A percentile compares a stretch with the other conserved stretches of the same genome.
Conservation (phyloP, 2,329 filamentous ascomycete species). For the Talaromyces islandicus region DNA sequence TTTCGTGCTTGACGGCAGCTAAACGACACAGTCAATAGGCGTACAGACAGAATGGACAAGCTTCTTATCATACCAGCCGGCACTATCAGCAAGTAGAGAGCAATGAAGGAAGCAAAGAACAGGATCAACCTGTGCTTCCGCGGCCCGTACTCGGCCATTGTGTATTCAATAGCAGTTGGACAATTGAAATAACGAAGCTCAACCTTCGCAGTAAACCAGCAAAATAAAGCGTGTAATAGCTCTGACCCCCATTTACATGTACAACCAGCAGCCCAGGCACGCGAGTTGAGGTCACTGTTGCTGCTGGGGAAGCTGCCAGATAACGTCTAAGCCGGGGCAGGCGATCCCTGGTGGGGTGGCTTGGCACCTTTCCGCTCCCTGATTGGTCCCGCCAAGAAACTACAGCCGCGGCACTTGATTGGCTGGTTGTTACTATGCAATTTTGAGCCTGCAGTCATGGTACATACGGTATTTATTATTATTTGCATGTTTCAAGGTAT, state of each 20-base stretch:
- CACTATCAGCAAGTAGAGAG: conserved; percentile 56
- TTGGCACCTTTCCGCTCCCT: not conserved
- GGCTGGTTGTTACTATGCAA: not conserved
- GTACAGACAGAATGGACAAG: not conserved
- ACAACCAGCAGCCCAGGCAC: conserved; percentile 12
- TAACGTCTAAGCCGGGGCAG: not conserved
- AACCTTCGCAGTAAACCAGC: conserved; percentile 21
- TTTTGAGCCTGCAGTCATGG: not conserved
- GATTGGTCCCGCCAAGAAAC: conserved; percentile 13
- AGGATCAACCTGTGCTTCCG: conserved; percentile 60
- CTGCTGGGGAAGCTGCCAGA: conserved; percentile 10
- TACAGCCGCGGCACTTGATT: not conserved
- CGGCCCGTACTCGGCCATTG: conserved; percentile 48
- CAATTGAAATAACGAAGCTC: conserved; percentile 22
- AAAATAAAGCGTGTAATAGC: conserved; percentile 11
- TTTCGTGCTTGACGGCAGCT: conserved; percentile 89
- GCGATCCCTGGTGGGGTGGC: not conserved
- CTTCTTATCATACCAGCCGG: conserved; percentile 54
- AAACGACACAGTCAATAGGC: not conserved
- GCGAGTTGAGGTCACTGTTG: not conserved
- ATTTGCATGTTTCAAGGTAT: not conserved
- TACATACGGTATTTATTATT: not conserved
- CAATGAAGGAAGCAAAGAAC: conserved; percentile 54
- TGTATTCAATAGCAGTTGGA: not conserved
- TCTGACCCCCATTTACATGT: conserved; percentile 27